These are phyloP conservation scores for Blastobotrys aristatus DNA, from an alignment of 1,139 yeast species.

Conservation along the genomic window DNA sequence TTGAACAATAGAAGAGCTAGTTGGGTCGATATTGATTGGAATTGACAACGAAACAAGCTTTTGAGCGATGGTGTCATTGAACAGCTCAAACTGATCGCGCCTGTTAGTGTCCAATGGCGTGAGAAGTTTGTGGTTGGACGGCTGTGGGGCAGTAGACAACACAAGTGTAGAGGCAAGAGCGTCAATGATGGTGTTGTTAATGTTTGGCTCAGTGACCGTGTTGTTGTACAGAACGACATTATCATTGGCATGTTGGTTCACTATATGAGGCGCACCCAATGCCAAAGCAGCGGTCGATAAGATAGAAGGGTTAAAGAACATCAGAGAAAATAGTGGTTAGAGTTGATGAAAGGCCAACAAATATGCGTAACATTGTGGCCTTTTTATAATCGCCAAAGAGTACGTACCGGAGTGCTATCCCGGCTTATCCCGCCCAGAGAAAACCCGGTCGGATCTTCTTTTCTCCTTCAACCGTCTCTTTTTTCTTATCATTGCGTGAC, in stretches of 20 bases:
- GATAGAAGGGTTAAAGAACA: neutral
- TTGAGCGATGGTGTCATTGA: neutral
- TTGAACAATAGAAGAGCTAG: neutral
- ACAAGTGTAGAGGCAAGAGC: neutral
- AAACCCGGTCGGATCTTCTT: too few relatives aligned
- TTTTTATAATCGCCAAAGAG: too few relatives aligned
- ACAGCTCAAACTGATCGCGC: neutral
- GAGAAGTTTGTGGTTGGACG: neutral
- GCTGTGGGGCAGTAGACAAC: neutral
- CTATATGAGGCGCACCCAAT: neutral
- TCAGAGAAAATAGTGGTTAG: neutral
- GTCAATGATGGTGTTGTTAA: neutral
- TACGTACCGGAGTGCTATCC: too few relatives aligned
- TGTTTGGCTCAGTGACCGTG: neutral
- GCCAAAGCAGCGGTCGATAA: neutral
- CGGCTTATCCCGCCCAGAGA: too few relatives aligned
- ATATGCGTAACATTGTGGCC: too few relatives aligned
- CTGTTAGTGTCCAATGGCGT: neutral
- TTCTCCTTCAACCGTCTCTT: too few relatives aligned
- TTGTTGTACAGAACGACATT: neutral
- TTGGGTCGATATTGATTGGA: too few relatives aligned
- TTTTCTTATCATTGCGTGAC: too few relatives aligned
- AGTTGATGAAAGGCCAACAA: too few relatives aligned
- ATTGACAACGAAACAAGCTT: too few relatives aligned
- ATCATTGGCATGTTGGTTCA: neutral